Conservation (phyloP, 331 rosid species). For the Malus hybrid region DNA sequence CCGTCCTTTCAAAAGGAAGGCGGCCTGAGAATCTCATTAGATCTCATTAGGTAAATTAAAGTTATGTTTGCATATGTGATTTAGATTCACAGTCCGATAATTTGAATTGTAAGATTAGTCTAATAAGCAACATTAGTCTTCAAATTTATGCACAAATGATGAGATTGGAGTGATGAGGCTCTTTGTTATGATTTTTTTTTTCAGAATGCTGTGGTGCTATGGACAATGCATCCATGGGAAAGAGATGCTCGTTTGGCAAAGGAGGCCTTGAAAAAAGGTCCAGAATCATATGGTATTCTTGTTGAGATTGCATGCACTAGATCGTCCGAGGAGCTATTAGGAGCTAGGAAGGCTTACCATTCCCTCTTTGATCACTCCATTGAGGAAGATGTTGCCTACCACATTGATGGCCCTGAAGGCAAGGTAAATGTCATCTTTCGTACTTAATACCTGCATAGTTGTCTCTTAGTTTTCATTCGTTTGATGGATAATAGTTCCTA, state of each 20-base stretch:
- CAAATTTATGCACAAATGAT: background rate
- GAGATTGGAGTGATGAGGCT: background rate
- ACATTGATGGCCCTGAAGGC: slow-evolving; percentile 42
- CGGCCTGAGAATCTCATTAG: background rate
- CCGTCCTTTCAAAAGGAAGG: background rate
- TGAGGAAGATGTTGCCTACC: slow-evolving; percentile 78
- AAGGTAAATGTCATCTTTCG: slow-evolving; percentile 33
- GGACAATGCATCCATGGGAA: slow-evolving; percentile 99
- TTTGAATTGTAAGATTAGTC: background rate
- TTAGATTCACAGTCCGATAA: background rate
- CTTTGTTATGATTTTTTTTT: background rate
- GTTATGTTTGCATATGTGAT: background rate
- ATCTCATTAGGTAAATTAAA: background rate
- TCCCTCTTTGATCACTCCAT: slow-evolving; percentile 89
- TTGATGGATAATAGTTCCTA: background rate
- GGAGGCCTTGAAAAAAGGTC: slow-evolving; percentile 65
- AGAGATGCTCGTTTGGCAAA: slow-evolving; percentile 80
- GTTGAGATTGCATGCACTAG: slow-evolving; percentile 87
- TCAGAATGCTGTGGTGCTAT: slow-evolving; percentile 73
- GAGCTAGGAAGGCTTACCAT: slow-evolving; percentile 89
- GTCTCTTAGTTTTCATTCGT: background rate
- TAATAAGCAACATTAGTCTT: background rate
- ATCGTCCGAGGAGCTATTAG: slow-evolving; percentile 74
- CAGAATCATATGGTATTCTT: slow-evolving; percentile 35
- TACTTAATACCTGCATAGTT: background rate